Conservation (phyloP, 1,284 basidiomycete species). For the Rhodotorula sp. region DNA sequence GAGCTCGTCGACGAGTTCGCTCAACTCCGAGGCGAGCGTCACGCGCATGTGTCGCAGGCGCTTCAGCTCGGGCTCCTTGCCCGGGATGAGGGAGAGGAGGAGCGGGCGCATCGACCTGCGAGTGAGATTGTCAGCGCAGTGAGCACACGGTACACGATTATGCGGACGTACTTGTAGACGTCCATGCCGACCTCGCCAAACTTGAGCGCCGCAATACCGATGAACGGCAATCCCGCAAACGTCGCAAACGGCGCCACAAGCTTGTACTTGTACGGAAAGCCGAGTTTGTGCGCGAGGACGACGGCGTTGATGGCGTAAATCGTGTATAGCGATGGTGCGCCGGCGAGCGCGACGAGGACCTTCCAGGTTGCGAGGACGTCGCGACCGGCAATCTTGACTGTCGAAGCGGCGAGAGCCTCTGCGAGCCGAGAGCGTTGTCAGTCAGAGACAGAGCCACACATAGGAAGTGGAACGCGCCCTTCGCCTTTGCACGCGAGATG, state of each 20-base stretch:
- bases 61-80: conserved; percentile 80
- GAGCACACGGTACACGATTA: background rate
- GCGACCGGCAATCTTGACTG: conserved; percentile 89
- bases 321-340: conserved; percentile 82
- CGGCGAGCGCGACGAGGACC: conserved; percentile 86
- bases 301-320: conserved; percentile 81
- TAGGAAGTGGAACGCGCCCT: conserved; percentile 57
- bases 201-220: conserved; percentile 92
- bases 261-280: conserved; percentile 61
- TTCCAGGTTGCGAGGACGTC: conserved; percentile 99
- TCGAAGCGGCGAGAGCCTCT: conserved; percentile 93
- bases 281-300: conserved; percentile 67
- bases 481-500: conserved; percentile 85
- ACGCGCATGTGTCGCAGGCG: conserved; percentile 75
- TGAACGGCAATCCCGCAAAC: conserved; percentile 72
- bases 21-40: conserved; percentile 80
- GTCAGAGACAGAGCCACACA: conserved; percentile 46
- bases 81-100: conserved; percentile 83
- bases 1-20: conserved; percentile 69
- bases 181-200: conserved; percentile 99
- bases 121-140: too few species aligned
- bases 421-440: background rate
- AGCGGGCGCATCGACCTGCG: conserved; percentile 84
- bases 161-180: conserved; percentile 73
- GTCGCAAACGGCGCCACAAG: conserved; percentile 78